Percentiles rank a stretch among this genome's conserved stretches.
These are phyloP conservation scores for Botrytis medusae DNA, from an alignment of 2,329 filamentous ascomycete genomes.

Conservation along the genomic window DNA sequence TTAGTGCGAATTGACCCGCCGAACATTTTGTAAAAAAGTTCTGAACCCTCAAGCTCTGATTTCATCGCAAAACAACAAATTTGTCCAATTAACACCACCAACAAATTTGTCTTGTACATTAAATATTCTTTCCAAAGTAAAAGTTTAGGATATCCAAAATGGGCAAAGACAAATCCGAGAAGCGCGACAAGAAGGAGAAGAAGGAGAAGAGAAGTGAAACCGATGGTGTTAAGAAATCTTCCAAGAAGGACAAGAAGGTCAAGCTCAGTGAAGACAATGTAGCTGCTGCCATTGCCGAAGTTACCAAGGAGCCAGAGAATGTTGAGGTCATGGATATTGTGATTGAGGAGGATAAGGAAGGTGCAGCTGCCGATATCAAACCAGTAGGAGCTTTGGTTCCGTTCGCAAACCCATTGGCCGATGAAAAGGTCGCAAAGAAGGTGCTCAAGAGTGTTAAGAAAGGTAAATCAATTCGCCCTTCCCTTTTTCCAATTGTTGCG, in stretches of 20 bases:
- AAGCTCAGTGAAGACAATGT: slow-evolving; percentile 50
- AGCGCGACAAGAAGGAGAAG: slow-evolving; percentile 56
- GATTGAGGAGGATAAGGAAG: slow-evolving; percentile 40
- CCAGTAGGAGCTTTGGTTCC: slow-evolving; percentile 68
- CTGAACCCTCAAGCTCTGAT: slow-evolving; percentile 18
- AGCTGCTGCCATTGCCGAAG: slow-evolving; percentile 63
- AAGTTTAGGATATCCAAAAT: slow-evolving; percentile 30
- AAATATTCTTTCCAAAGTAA: slow-evolving; percentile 1
- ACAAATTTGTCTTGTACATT: slow-evolving; percentile 6
- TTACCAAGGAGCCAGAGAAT: slow-evolving; percentile 56
- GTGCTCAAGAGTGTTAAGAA: slow-evolving; percentile 66
- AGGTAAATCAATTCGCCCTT: slow-evolving; percentile 41
- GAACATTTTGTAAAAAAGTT: slow-evolving; percentile 25
- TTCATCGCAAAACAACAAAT: slow-evolving; percentile 21
- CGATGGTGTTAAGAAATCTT: slow-evolving; percentile 46
- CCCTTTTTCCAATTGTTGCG: slow-evolving; percentile 2
- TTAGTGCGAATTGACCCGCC: slow-evolving; percentile 25
- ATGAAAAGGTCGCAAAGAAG: slow-evolving; percentile 71
- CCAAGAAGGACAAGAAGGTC: slow-evolving; percentile 43
- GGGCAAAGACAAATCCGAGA: slow-evolving; percentile 39
- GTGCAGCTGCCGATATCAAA: slow-evolving; percentile 46
- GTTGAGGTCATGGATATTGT: slow-evolving; percentile 45
- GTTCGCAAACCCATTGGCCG: slow-evolving; percentile 77
- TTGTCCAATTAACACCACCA: slow-evolving; percentile 18
- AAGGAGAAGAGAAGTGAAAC: slow-evolving; percentile 63